These are phyloP conservation scores for Annulohypoxylon maeteangense DNA, from an alignment of 495 filamentous ascomycete species.

Conservation along the genomic window DNA sequence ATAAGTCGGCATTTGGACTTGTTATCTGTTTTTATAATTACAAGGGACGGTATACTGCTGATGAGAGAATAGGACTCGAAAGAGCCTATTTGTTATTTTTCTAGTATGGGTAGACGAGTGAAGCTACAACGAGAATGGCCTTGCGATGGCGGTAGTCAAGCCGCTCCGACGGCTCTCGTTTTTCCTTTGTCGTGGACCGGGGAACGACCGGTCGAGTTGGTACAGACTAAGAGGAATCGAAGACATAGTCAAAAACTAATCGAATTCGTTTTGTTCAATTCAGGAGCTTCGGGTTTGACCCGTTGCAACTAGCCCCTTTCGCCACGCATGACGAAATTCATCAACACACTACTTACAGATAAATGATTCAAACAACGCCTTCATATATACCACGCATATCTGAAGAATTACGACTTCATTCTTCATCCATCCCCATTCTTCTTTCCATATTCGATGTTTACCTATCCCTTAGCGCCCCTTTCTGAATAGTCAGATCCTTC, in stretches of 20 bases:
- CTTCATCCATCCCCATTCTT: neutral
- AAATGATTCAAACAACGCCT: neutral
- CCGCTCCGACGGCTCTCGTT: conserved; percentile 9
- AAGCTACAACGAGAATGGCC: conserved; percentile 30
- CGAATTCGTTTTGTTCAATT: conserved; percentile 7
- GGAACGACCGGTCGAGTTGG: conserved; percentile 18
- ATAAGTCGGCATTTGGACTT: conserved; percentile 29
- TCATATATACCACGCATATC: neutral
- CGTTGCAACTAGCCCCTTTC: neutral
- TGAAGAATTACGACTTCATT: neutral
- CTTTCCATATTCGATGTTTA: neutral
- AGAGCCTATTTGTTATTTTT: conserved; percentile 13
- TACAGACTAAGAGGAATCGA: conserved; percentile 7
- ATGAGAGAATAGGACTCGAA: conserved; percentile 16
- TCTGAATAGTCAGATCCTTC: neutral
- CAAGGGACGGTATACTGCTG: conserved; percentile 18
- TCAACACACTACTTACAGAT: neutral
- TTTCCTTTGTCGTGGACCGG: conserved; percentile 41
- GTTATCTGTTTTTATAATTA: conserved; percentile 40
- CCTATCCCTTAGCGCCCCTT: neutral
- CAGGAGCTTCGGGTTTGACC: neutral
- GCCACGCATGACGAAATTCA: neutral
- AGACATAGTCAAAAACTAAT: conserved; percentile 38
- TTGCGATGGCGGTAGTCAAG: neutral
- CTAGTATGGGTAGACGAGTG: conserved; percentile 37